Conservation (phyloP, 768 basidiomycete species). For the Leccinum obscurum region DNA sequence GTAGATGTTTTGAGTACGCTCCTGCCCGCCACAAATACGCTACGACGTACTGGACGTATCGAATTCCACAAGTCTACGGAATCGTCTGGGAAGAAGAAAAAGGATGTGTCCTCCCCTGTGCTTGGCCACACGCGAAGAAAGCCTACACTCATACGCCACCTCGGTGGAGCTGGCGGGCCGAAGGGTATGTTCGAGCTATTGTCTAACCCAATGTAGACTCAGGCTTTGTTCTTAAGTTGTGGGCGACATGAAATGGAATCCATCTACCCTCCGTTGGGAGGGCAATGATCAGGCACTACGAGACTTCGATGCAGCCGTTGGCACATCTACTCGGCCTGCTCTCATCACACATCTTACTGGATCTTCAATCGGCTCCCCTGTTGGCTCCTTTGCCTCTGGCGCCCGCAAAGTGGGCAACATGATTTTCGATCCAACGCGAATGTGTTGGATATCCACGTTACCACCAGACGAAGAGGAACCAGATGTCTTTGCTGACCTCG, state of each 20-base stretch:
- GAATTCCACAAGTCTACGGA: slow-evolving; percentile 49
- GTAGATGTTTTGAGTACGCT: slow-evolving; percentile 32
- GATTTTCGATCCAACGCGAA: slow-evolving; percentile 92
- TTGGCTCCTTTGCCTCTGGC: slow-evolving; percentile 70
- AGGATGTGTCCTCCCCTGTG: slow-evolving; percentile 45
- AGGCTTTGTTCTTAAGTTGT: slow-evolving; percentile 56
- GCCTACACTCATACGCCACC: slow-evolving; percentile 85
- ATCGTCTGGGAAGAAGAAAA: slow-evolving; percentile 55
- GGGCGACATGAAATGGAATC: slow-evolving; percentile 98
- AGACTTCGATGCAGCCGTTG: slow-evolving; percentile 82
- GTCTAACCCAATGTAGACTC: slow-evolving; percentile 14
- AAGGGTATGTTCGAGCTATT: slow-evolving; percentile 57
- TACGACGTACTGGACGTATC: slow-evolving; percentile 58
- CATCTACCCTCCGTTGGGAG: slow-evolving; percentile 88
- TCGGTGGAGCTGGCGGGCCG: slow-evolving; percentile 62
- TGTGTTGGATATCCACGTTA: slow-evolving; percentile 93
- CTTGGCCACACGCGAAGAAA: slow-evolving; percentile 58
- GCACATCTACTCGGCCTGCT: slow-evolving; percentile 86
- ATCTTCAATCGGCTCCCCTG: slow-evolving; percentile 80
- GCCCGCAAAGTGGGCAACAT: slow-evolving; percentile 95
- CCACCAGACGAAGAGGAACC: slow-evolving; percentile 90
- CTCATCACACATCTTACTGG: slow-evolving; percentile 93
- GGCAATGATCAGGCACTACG: slow-evolving; percentile 91
- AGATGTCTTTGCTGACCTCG: slow-evolving; percentile 92
- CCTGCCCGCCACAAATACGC: slow-evolving; percentile 48